Evolutionary conservation across 2,329 filamentous ascomycete species (phyloP).

Genomic region (Microascus cirrosus): DNA sequence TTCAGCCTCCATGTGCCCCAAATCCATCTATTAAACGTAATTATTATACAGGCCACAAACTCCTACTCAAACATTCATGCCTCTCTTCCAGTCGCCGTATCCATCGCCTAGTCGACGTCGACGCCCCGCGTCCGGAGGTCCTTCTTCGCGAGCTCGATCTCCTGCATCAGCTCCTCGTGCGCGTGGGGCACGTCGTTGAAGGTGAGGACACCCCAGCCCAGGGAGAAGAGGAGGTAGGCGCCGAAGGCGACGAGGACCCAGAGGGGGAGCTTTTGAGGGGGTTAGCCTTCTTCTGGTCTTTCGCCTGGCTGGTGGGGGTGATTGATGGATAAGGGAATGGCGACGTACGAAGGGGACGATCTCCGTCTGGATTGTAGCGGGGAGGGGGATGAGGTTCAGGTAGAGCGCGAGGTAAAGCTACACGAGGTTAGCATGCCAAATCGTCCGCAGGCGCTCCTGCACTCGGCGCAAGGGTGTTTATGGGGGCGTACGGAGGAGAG

Average conservation of each 20-base stretch:
- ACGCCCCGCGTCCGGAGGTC: constrained; percentile 68
- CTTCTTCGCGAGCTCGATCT: constrained; percentile 67
- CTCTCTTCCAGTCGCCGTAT: background rate
- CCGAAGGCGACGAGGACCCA: constrained; percentile 88
- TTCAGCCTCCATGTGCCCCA: background rate
- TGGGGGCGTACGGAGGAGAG: constrained; percentile 64
- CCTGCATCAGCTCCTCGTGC: constrained; percentile 69
- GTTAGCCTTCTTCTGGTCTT: background rate
- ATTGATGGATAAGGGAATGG: background rate
- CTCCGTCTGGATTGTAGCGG: constrained; percentile 65
- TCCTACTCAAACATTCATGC: background rate
- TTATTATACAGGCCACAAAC: background rate
- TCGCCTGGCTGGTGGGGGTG: background rate
- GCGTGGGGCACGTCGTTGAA: constrained; percentile 95
- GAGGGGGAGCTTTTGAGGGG: constrained; percentile 62
- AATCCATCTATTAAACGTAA: background rate
- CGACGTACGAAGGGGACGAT: constrained; percentile 76
- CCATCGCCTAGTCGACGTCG: constrained; percentile 52
- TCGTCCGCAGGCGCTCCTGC: background rate
- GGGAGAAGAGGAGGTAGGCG: constrained; percentile 80
- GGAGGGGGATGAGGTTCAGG: constrained; percentile 73
- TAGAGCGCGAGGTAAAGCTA: constrained; percentile 85
- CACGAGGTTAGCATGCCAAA: constrained; percentile 21
- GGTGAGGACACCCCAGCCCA: constrained; percentile 85
- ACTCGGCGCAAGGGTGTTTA: background rate